Conservation (phyloP, 495 filamentous ascomycete species). For the Neurospora discreta region DNA sequence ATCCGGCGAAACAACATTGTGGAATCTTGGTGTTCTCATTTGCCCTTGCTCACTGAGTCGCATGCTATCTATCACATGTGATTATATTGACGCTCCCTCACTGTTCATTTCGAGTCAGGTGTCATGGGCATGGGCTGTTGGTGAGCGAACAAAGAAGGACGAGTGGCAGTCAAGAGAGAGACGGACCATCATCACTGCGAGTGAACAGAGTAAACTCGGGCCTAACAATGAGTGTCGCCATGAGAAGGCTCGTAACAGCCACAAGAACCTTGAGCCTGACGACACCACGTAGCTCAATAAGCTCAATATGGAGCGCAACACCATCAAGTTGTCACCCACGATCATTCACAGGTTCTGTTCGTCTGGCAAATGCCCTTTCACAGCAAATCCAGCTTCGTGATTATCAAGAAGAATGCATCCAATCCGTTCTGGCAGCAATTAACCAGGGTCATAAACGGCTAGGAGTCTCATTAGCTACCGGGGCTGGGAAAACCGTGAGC, state of each 20-base stretch:
- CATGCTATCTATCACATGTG: neutral
- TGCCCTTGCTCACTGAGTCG: neutral
- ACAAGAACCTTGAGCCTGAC: neutral
- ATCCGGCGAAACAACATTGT: neutral
- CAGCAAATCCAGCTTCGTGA: constrained; percentile 49
- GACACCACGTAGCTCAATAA: neutral
- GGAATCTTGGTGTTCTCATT: neutral
- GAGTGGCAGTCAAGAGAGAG: neutral
- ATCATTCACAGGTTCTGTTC: neutral
- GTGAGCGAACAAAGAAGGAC: neutral
- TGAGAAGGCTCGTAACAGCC: neutral
- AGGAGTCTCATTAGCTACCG: constrained; percentile 84
- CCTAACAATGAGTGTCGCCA: neutral
- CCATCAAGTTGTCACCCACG: neutral
- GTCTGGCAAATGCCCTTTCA: neutral
- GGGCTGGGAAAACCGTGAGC: constrained; percentile 79
- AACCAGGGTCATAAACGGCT: constrained; percentile 66
- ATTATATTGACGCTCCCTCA: neutral
- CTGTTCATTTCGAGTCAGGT: neutral
- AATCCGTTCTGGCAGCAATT: constrained; percentile 65
- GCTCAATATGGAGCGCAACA: neutral
- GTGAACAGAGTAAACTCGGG: neutral
- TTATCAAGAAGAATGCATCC: constrained; percentile 85
- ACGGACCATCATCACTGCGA: neutral
- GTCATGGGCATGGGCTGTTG: neutral